Percentiles rank a stretch among this genome's conserved stretches.
Conservation (phyloP, 441 rosid species). For the Euphorbia corollata region DNA sequence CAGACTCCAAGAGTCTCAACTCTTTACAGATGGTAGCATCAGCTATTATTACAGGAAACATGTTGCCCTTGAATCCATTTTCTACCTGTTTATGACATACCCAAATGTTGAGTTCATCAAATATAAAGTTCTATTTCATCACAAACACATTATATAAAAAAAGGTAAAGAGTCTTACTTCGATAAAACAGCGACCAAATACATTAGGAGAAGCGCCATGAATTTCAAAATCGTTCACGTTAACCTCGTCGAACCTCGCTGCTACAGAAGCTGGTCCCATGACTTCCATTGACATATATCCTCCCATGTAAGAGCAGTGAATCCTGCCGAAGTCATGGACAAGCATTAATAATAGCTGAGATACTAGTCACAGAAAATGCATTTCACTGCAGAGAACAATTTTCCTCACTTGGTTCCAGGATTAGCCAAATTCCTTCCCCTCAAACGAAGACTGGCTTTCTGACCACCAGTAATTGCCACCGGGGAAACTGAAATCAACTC, state of each 20-base stretch:
- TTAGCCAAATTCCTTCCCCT: conserved; percentile 67
- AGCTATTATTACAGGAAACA: conserved; percentile 76
- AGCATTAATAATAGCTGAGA: conserved; percentile 12
- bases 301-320: conserved; percentile 57
- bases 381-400: conserved; percentile 7
- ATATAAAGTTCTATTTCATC: conserved; percentile 10
- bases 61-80: conserved; percentile 77
- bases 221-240: conserved; percentile 44
- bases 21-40: conserved; percentile 70
- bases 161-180: conserved; percentile 47
- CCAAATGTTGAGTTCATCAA: conserved; percentile 7
- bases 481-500: conserved; percentile 78
- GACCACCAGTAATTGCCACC: conserved; percentile 66
- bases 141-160: conserved; percentile 7
- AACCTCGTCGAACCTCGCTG: conserved; percentile 45
- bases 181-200: conserved; percentile 67
- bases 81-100: conserved; percentile 50
- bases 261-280: conserved; percentile 27
- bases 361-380: not conserved
- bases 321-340: conserved; percentile 32
- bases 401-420: conserved; percentile 61
- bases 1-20: conserved; percentile 60
- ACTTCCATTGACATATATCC: conserved; percentile 56
- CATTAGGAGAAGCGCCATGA: conserved; percentile 29
- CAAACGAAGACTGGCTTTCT: conserved; percentile 51